Evolutionary conservation across 176 grass and related monocot species (phyloP).

Genomic region (Thinopyrum elongatum): DNA sequence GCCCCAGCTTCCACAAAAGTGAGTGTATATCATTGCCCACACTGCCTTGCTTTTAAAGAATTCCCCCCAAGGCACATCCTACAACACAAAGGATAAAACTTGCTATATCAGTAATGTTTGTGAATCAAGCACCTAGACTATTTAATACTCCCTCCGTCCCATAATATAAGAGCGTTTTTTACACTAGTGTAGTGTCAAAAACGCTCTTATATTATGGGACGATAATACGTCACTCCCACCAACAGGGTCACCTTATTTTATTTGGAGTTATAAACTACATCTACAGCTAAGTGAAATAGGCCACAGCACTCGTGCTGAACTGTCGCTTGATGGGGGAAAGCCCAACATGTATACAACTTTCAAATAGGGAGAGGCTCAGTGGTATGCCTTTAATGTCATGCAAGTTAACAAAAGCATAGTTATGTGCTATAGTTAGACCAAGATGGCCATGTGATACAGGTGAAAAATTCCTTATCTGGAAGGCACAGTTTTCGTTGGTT

Average conservation of each 20-base stretch:
- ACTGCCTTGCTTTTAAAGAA: conserved; percentile 94
- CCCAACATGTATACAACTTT: background rate
- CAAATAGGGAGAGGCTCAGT: background rate
- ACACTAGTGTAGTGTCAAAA: too few relatives aligned
- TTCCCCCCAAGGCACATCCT: conserved; percentile 96
- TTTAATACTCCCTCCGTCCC: background rate
- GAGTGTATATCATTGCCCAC: conserved; percentile 99
- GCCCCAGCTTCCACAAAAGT: conserved; percentile 98
- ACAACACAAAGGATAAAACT: conserved; percentile 34
- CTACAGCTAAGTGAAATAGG: conserved; percentile 14
- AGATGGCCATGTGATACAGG: background rate
- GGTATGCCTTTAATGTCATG: background rate
- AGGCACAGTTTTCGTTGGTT: background rate
- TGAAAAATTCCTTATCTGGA: background rate
- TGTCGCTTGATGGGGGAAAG: background rate
- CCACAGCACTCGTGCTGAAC: background rate
- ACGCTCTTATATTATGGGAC: too few relatives aligned
- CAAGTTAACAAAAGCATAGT: background rate
- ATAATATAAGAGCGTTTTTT: too few relatives aligned
- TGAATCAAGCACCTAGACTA: background rate
- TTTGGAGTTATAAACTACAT: conserved; percentile 12
- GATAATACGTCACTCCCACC: background rate
- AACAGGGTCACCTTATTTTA: conserved; percentile 7
- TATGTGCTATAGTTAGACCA: background rate
- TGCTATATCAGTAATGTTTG: background rate